Evolutionary conservation across 495 filamentous ascomycete species (phyloP), one percentile per base, ranked within the genome.

Genomic region (Aspergillus kassunensis): DNA sequence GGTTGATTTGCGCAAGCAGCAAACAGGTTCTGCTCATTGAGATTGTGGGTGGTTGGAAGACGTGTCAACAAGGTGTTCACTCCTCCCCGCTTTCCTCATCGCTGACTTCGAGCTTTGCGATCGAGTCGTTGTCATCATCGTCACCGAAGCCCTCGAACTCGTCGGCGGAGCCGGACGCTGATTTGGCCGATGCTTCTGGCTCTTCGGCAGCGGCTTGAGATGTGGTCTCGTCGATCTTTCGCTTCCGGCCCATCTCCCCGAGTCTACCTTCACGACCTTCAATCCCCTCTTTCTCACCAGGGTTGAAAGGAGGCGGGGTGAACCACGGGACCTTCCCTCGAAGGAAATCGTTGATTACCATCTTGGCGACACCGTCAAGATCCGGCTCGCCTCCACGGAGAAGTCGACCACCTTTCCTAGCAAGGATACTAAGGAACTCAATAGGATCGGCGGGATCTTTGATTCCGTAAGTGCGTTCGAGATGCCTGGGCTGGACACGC

Each of bases 321-420:
- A 88, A 98, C 93, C 93, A 98, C 6, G 93, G 93, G 16, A 96
- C 83, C 68, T 96, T 97, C 27, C 93, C 93, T 43, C 93, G 72
- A 53, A 97, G 80, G 59, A 97, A 97, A 58, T 98, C 93, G 63
- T 96, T 95, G 59, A 96, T 73, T 0, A 96, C 88, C 82, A 93
- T 95, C 69, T 96, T 96, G 13, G 91, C 91, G 34, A 95, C 90
- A 57, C 89, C 90, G 62, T 96, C 91, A 49, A 95, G 68, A 67
- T 97, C 93, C 12, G 90, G 85, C 67, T 97, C 93, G 9, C 93
- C 93, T 51, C 88, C 91, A 61, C 88, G 89, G 24, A 96, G 72
- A 27, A 98, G 72, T 44, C 89, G 76, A 8, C 93, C 93, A 48
- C 87, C 82, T 66, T 97, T 97, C 53, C 91, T 79, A 2, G 90